Conservation (phyloP, 2,329 filamentous ascomycete genomes). For the Penicillium sp. region DNA sequence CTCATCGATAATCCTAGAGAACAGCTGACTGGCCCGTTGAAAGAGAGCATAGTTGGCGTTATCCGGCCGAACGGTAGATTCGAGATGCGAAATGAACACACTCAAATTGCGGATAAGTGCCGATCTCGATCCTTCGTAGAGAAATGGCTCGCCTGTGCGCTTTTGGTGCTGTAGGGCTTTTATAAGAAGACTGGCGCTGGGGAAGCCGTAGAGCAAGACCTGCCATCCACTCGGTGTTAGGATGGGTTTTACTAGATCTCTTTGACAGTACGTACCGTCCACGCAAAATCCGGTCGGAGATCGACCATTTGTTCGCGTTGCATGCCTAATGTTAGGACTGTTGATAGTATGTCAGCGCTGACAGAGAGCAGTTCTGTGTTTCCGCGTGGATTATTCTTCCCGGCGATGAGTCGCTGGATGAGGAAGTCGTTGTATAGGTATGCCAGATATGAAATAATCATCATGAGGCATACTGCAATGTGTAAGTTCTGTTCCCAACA, state of each 20-base stretch:
- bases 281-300: constrained; percentile 24
- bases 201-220: constrained; percentile 28
- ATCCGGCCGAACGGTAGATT: constrained; percentile 33
- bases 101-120: constrained; percentile 41
- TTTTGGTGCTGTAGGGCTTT: constrained; percentile 26
- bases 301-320: constrained; percentile 24
- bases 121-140: constrained; percentile 31
- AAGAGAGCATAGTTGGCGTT: constrained; percentile 30
- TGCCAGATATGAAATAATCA: constrained; percentile 24
- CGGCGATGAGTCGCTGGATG: constrained; percentile 27
- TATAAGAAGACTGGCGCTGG: constrained; percentile 26
- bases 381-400: constrained; percentile 20
- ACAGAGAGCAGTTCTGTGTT: constrained; percentile 19
- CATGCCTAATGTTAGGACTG: constrained; percentile 21
- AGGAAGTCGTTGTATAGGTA: constrained; percentile 32
- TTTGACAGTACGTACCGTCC: constrained; percentile 13
- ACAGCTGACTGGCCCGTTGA: constrained; percentile 18
- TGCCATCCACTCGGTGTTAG: not conserved
- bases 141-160: constrained; percentile 28
- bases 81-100: constrained; percentile 42
- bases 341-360: constrained; percentile 24
- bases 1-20: constrained; percentile 28
- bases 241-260: not conserved
- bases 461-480: constrained; percentile 32
- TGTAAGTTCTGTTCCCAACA: constrained; percentile 22